Conservation (phyloP, 371 early-diverging fungal species). For the Mucor circinelloides region DNA sequence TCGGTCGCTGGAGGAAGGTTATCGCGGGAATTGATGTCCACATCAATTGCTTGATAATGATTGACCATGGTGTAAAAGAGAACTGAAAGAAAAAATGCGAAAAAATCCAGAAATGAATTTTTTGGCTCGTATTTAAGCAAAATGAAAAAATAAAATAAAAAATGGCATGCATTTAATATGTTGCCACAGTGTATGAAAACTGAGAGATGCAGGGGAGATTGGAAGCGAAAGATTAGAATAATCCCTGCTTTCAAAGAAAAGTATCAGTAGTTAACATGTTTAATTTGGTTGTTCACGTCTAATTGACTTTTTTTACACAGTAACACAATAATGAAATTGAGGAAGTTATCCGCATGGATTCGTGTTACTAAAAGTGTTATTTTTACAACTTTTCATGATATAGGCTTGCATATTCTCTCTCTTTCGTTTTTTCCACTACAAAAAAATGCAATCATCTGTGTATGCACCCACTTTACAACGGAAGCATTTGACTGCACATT, state of each 20-base stretch:
- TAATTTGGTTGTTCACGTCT: not conserved
- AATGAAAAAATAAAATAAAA: not conserved
- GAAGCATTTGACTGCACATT: conserved; percentile 21
- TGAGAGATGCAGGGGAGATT: not conserved
- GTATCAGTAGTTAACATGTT: not conserved
- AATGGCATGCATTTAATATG: conserved; percentile 7
- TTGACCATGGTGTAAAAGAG: not conserved
- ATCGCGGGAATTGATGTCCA: not conserved
- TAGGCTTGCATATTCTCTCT: not conserved
- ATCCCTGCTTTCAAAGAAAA: not conserved
- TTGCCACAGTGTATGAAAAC: not conserved
- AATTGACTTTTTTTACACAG: not conserved
- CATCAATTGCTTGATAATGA: conserved; percentile 17
- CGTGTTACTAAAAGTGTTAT: not conserved
- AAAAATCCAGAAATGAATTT: not conserved
- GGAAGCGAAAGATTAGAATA: not conserved
- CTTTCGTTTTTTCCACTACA: not conserved
- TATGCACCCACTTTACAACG: conserved; percentile 11
- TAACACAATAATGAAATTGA: conserved; percentile 4
- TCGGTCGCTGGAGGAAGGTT: not conserved
- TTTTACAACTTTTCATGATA: not conserved
- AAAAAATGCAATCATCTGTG: conserved; percentile 4
- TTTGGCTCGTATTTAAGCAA: conserved; percentile 2
- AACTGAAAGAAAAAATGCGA: not conserved
- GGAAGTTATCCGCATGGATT: conserved; percentile 10